Conservation (phyloP, 1,284 basidiomycete genomes). For the Rhodotorula glutinis region DNA sequence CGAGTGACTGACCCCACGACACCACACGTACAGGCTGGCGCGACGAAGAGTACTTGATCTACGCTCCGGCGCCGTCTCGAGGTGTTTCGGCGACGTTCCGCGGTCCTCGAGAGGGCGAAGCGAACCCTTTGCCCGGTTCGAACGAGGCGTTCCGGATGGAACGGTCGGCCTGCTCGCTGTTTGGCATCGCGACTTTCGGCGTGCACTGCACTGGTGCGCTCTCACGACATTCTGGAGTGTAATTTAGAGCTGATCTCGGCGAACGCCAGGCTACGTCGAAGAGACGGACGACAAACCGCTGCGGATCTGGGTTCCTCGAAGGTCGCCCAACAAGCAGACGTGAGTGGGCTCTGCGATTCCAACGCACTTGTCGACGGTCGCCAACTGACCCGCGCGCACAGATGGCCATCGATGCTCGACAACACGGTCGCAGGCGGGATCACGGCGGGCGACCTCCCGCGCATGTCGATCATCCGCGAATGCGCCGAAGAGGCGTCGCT, state of each 20-base stretch:
- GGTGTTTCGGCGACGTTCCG: conserved; percentile 41
- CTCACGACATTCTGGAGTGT: too few relatives aligned
- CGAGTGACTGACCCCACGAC: too few relatives aligned
- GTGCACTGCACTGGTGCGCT: conserved; percentile 67
- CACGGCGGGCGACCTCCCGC: conserved; percentile 62
- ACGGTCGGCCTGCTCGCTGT: conserved; percentile 78
- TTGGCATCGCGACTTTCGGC: conserved; percentile 83
- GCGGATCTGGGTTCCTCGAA: conserved; percentile 79
- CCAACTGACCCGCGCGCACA: conserved; percentile 2
- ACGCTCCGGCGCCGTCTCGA: conserved; percentile 57
- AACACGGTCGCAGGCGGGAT: conserved; percentile 63
- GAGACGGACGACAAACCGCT: conserved; percentile 32
- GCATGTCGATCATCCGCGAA: conserved; percentile 83
- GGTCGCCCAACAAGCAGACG: conserved; percentile 82
- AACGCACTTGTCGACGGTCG: too few relatives aligned
- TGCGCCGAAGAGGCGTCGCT: conserved; percentile 60
- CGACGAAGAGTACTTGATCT: conserved; percentile 76
- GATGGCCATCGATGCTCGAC: conserved; percentile 52
- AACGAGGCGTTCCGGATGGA: conserved; percentile 86
- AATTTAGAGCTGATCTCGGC: too few relatives aligned
- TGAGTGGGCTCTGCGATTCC: too few relatives aligned
- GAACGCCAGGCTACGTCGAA: conserved; percentile 43
- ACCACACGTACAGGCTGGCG: conserved; percentile 61
- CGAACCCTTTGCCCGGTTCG: conserved; percentile 38
- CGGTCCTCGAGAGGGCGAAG: conserved; percentile 52